A percentile compares a stretch with the other conserved stretches of the same genome.
phyloP scores from a whole-genome alignment of 2,329 filamentous ascomycete genomes.

The Simplicillium sp. region DNA sequence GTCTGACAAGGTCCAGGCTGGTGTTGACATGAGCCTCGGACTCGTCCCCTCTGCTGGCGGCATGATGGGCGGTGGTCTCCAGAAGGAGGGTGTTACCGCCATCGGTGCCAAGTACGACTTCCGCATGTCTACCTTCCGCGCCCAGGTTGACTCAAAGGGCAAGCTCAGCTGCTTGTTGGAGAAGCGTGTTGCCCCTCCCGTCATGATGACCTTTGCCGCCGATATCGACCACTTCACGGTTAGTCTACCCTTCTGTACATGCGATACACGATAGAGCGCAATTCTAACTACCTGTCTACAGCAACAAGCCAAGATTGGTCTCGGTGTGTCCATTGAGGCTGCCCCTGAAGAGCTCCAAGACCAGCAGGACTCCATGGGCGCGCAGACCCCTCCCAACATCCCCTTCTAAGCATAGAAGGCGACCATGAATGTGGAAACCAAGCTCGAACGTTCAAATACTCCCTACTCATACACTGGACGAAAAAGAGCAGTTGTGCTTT shows the following conservation, averaged over 20 bases:
- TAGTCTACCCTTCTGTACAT: conserved; percentile 27
- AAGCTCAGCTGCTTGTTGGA: conserved; percentile 89
- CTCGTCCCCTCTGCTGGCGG: conserved; percentile 57
- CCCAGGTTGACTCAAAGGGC: conserved; percentile 90
- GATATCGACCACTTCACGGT: conserved; percentile 96
- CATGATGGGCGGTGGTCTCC: conserved; percentile 65
- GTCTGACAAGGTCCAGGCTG: conserved; percentile 92
- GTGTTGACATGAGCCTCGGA: conserved; percentile 87
- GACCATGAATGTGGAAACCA: not conserved
- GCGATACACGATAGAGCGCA: conserved; percentile 16
- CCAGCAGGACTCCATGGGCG: conserved; percentile 58
- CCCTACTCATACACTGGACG: too few species aligned
- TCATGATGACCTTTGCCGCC: conserved; percentile 89
- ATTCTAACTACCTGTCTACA: conserved; percentile 25
- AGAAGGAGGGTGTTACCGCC: conserved; percentile 83
- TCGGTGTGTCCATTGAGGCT: conserved; percentile 86
- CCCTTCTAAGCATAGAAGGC: conserved; percentile 44
- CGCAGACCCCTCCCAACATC: conserved; percentile 45
- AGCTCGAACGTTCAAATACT: conserved; percentile 6
- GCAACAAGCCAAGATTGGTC: conserved; percentile 91
- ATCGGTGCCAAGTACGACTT: conserved; percentile 98
- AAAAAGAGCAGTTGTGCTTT: too few species aligned
- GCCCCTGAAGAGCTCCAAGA: conserved; percentile 79
- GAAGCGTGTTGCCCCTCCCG: conserved; percentile 88
- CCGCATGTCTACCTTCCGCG: conserved; percentile 87